These are phyloP conservation scores for Medicago ruthenica DNA, from an alignment of 306 rosid genomes.

Conservation along the genomic window DNA sequence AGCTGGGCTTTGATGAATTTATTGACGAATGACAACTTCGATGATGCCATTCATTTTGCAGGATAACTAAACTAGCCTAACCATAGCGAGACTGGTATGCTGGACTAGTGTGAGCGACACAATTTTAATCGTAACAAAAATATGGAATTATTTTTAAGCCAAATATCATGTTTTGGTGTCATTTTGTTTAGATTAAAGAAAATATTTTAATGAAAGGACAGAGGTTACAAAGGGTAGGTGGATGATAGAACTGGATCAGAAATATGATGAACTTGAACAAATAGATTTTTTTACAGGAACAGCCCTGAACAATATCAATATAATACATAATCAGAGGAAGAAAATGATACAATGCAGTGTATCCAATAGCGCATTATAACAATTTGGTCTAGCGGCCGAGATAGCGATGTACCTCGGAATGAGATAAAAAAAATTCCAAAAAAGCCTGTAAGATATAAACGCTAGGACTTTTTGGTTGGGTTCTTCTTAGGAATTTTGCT, in stretches of 20 bases:
- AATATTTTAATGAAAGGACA: not conserved
- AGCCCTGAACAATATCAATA: not conserved
- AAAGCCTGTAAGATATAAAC: not conserved
- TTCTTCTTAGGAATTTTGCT: too few species aligned
- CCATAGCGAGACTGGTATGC: not conserved
- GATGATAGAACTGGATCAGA: not conserved
- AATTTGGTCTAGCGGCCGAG: not conserved
- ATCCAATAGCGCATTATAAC: not conserved
- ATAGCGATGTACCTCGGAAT: not conserved
- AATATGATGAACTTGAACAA: not conserved
- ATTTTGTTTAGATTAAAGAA: not conserved
- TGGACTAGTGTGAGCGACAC: not conserved
- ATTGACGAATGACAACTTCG: not conserved
- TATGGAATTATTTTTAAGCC: too few species aligned
- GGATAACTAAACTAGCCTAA: not conserved
- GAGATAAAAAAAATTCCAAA: not conserved
- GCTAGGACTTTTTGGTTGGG: not conserved
- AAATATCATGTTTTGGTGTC: not conserved
- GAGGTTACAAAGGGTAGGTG: not conserved
- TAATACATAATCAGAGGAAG: not conserved
- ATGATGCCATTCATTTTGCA: not conserved
- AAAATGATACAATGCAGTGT: not conserved
- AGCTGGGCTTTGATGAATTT: conserved; percentile 11
- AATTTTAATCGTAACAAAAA: not conserved
- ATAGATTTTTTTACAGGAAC: not conserved